Evolutionary conservation across 306 rosid species (phyloP).

Genomic region (Argentina anserina): DNA sequence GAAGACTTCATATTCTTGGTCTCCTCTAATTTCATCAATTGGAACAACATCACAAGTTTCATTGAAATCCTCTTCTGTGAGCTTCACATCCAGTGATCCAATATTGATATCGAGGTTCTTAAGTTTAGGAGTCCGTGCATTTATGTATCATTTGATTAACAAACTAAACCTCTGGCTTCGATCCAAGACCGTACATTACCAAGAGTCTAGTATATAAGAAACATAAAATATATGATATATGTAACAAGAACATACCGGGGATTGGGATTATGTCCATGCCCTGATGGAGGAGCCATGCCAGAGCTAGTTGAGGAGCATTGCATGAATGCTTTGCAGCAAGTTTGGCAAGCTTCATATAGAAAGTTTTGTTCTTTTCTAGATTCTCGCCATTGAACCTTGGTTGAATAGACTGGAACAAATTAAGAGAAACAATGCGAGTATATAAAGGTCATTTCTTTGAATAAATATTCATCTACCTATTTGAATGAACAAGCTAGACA

Average conservation of each 20-base stretch:
- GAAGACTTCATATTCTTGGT: constrained; percentile 33
- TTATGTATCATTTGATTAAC: background rate
- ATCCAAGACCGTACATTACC: too few species aligned
- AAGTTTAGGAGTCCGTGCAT: constrained; percentile 61
- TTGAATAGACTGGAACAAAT: constrained; percentile 36
- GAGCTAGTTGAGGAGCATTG: constrained; percentile 58
- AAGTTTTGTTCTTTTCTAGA: constrained; percentile 57
- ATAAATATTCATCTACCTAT: background rate
- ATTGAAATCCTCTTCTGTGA: constrained; percentile 46
- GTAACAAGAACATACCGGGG: constrained; percentile 41
- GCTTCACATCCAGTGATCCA: constrained; percentile 53
- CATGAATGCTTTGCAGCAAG: constrained; percentile 51
- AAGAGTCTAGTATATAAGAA: background rate
- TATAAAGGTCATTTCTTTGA: background rate
- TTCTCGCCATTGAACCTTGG: constrained; percentile 64
- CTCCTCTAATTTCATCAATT: constrained; percentile 43
- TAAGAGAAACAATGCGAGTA: constrained; percentile 4
- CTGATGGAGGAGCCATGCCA: constrained; percentile 73
- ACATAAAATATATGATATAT: background rate
- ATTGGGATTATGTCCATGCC: constrained; percentile 60
- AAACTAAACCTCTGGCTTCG: too few species aligned
- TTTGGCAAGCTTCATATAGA: constrained; percentile 40
- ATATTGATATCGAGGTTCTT: constrained; percentile 58
- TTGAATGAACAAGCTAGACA: too few species aligned
- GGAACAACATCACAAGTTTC: constrained; percentile 61